These are phyloP conservation scores for Panicum miliaceum DNA, from an alignment of 176 grass and related monocot genomes.

Conservation along the genomic window DNA sequence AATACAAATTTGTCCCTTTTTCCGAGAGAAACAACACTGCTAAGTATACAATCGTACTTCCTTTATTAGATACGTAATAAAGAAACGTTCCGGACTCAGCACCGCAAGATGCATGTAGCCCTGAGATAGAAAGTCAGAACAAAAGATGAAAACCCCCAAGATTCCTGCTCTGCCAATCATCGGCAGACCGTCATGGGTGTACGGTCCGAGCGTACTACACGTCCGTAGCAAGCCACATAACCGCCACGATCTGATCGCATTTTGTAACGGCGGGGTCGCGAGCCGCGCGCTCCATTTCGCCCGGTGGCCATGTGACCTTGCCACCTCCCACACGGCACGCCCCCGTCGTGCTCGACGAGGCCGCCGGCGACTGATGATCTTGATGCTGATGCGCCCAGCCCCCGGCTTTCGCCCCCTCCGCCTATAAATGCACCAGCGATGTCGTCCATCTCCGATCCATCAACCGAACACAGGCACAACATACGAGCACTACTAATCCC, in stretches of 20 bases:
- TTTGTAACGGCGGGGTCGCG: conserved; percentile 17
- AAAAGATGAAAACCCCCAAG: background rate
- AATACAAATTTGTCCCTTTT: background rate
- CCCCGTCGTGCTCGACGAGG: conserved; percentile 12
- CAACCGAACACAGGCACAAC: background rate
- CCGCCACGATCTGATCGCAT: background rate
- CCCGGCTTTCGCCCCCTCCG: background rate
- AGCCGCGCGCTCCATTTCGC: conserved; percentile 43
- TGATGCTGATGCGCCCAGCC: background rate
- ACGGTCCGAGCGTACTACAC: background rate
- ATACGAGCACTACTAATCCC: background rate
- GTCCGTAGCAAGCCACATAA: background rate
- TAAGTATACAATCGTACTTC: too few relatives aligned
- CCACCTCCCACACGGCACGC: conserved; percentile 31
- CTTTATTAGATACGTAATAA: too few relatives aligned
- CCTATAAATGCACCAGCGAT: conserved; percentile 46
- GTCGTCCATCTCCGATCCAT: background rate
- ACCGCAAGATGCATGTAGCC: too few relatives aligned
- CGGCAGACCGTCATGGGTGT: background rate
- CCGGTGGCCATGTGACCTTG: conserved; percentile 46
- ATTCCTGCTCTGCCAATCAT: background rate
- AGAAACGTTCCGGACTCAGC: background rate
- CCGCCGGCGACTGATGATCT: background rate
- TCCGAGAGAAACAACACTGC: too few relatives aligned
- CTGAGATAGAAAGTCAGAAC: background rate